A percentile compares a stretch with the other conserved stretches of the same genome.
Conservation (phyloP, 2,329 filamentous ascomycete genomes). For the Trichophyton rubrum region DNA sequence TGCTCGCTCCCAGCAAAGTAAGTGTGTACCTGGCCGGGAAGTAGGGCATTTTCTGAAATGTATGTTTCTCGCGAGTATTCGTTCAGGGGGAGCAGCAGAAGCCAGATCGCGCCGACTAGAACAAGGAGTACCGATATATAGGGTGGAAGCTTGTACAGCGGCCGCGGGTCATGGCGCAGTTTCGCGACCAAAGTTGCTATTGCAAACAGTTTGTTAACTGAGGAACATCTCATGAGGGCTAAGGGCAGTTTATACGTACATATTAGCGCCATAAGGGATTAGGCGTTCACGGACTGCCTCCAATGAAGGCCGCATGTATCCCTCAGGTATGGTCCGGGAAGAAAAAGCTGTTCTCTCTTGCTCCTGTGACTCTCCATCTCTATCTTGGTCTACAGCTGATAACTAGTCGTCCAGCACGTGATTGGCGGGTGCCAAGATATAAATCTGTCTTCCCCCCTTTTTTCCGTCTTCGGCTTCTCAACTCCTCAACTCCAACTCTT, state of each 20-base stretch:
- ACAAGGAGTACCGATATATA: slow-evolving; percentile 80
- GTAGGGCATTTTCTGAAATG: slow-evolving; percentile 90
- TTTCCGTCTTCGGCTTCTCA: background rate
- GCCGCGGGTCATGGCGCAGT: slow-evolving; percentile 65
- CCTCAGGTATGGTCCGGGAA: background rate
- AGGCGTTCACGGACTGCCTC: slow-evolving; percentile 18
- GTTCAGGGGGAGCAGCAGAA: slow-evolving; percentile 77
- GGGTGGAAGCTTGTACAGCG: slow-evolving; percentile 61
- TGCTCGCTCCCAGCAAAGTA: slow-evolving; percentile 96
- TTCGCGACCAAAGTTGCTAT: slow-evolving; percentile 29
- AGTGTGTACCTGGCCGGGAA: slow-evolving; percentile 92
- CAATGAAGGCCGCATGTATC: slow-evolving; percentile 14
- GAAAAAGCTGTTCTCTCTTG: background rate
- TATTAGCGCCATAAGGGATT: slow-evolving; percentile 29
- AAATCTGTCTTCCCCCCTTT: background rate
- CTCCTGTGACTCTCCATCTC: background rate
- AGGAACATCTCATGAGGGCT: background rate
- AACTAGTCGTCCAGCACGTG: background rate
- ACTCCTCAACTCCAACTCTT: background rate
- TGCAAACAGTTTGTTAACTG: background rate
- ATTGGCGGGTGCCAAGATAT: background rate
- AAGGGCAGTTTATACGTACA: slow-evolving; percentile 20
- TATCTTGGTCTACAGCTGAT: background rate
- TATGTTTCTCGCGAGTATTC: slow-evolving; percentile 87
- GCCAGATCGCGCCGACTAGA: slow-evolving; percentile 73